Percentiles rank a stretch among this genome's conserved stretches.
Conservation (phyloP, 169 alveolate genomes). For the Babesia ovata region DNA sequence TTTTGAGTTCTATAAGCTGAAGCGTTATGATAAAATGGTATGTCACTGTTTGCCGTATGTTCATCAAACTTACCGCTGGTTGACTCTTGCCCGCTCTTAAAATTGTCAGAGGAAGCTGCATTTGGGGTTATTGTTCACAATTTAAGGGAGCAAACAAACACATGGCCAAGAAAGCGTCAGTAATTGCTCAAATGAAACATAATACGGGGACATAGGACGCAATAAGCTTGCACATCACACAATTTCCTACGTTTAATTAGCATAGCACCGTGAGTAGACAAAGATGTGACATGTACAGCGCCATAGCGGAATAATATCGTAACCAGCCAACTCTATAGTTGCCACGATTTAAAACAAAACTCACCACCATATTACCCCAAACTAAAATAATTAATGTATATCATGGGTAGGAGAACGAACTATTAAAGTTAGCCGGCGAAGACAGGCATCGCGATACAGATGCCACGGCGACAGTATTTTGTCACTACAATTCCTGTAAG, state of each 20-base stretch:
- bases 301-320: neutral
- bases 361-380: slow-evolving; percentile 24
- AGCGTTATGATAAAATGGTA: neutral
- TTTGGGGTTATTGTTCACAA: neutral
- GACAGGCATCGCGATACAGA: too few relatives aligned
- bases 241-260: too few relatives aligned
- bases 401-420: too few relatives aligned
- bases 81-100: slow-evolving; percentile 81
- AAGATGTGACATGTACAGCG: too few relatives aligned
- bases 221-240: too few relatives aligned
- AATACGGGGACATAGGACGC: neutral
- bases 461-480: too few relatives aligned
- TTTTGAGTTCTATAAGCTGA: slow-evolving; percentile 83
- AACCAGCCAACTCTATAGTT: neutral
- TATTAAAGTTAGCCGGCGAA: too few relatives aligned
- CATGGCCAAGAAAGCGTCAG: neutral
- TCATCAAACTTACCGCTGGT: slow-evolving; percentile 78
- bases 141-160: neutral
- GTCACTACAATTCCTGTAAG: too few relatives aligned
- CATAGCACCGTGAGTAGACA: too few relatives aligned
- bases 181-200: neutral
- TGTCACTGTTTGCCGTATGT: neutral
- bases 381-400: too few relatives aligned
- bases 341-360: neutral
- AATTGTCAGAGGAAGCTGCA: slow-evolving; percentile 82